Percentiles rank a stretch among this genome's conserved stretches.
phyloP scores from a whole-genome alignment of 164 flowering plant genomes.

The Protea cynaroides region DNA sequence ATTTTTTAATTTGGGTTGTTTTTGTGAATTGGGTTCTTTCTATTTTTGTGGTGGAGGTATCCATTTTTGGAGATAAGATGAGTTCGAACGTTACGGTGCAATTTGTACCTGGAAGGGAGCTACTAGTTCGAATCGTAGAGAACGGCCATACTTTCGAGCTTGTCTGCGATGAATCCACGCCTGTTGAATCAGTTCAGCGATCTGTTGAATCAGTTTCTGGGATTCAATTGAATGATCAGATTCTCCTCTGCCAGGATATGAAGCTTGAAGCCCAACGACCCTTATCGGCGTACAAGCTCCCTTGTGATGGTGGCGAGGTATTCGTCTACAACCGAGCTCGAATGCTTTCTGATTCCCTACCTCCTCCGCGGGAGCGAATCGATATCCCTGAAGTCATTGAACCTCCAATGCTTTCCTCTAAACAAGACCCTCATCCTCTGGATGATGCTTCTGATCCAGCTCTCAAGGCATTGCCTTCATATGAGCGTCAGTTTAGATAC shows the following conservation, averaged over 20 bases:
- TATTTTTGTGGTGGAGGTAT: slow-evolving; percentile 18
- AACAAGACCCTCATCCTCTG: slow-evolving; percentile 62
- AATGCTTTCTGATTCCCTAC: slow-evolving; percentile 49
- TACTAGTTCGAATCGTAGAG: slow-evolving; percentile 75
- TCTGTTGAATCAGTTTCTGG: slow-evolving; percentile 55
- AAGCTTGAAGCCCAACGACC: slow-evolving; percentile 67
- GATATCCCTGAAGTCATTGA: slow-evolving; percentile 40
- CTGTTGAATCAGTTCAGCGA: slow-evolving; percentile 64
- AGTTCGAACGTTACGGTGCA: slow-evolving; percentile 46
- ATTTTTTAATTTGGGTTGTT: neutral
- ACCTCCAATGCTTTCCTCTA: slow-evolving; percentile 51
- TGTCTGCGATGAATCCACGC: slow-evolving; percentile 63
- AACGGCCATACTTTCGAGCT: slow-evolving; percentile 80
- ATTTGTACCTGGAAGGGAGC: slow-evolving; percentile 43
- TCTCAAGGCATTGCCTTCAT: slow-evolving; percentile 89
- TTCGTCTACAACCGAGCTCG: slow-evolving; percentile 68
- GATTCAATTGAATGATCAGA: slow-evolving; percentile 62
- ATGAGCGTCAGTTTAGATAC: slow-evolving; percentile 78
- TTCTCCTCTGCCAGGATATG: slow-evolving; percentile 72
- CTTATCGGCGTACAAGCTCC: slow-evolving; percentile 75
- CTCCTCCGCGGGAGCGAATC: slow-evolving; percentile 56
- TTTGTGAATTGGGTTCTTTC: neutral
- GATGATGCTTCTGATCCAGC: slow-evolving; percentile 96
- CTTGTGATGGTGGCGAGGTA: slow-evolving; percentile 63
- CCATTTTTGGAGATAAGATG: slow-evolving; percentile 38